Evolutionary conservation across 306 rosid species (phyloP).

Genomic region (Bauhinia variegata): DNA sequence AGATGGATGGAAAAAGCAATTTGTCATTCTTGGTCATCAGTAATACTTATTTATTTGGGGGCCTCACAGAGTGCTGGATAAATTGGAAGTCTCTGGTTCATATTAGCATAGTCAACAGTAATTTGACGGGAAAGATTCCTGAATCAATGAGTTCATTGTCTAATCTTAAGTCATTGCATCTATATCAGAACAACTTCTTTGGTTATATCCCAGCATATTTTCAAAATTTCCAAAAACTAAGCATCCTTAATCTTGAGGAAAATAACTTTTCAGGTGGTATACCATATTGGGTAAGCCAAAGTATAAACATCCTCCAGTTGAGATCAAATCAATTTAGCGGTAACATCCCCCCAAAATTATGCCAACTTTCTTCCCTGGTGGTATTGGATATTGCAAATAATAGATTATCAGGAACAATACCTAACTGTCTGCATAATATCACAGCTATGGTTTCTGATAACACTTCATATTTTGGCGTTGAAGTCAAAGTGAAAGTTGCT

Average conservation of each 20-base stretch:
- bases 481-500: no score
- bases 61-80: constrained; percentile 1
- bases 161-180: not conserved
- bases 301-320: not conserved
- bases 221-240: not conserved
- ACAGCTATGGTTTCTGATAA: not conserved
- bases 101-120: constrained; percentile 20
- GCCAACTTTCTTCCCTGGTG: not conserved
- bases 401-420: not conserved
- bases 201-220: constrained; percentile 7
- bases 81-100: not conserved
- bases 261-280: not conserved
- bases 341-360: not conserved
- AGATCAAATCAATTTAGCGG: not conserved
- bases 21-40: constrained; percentile 22
- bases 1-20: not conserved
- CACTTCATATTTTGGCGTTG: not conserved
- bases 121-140: constrained; percentile 22
- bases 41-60: constrained; percentile 20
- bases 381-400: no score
- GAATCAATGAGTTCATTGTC: not conserved
- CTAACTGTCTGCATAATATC: not conserved
- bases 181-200: not conserved
- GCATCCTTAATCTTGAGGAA: no score
- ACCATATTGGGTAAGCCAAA: not conserved